phyloP scores from a whole-genome alignment of 2,329 filamentous ascomycete species.

The Alternaria postmessia region DNA sequence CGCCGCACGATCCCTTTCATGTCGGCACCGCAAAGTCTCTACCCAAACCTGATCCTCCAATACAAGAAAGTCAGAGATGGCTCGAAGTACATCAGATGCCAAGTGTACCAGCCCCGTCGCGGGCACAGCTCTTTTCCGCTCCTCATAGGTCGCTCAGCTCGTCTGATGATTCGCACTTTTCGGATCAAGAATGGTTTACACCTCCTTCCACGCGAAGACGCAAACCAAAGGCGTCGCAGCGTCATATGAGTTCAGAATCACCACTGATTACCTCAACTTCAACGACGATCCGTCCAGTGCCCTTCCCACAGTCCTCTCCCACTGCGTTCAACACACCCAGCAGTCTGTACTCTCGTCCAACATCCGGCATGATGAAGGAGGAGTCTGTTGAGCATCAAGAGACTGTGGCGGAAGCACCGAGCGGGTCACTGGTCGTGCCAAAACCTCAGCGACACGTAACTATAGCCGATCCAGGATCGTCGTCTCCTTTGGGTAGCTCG shows the following conservation, averaged over 20 bases:
- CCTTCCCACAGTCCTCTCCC: background rate
- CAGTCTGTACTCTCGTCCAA: background rate
- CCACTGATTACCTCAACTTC: background rate
- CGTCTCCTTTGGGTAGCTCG: background rate
- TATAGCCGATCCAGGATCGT: background rate
- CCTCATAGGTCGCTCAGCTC: slow-evolving; percentile 6
- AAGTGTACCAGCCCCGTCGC: background rate
- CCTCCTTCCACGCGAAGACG: slow-evolving; percentile 20
- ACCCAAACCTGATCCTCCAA: background rate
- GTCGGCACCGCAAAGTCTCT: background rate
- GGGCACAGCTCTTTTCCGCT: background rate
- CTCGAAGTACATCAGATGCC: slow-evolving; percentile 3
- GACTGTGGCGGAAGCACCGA: background rate
- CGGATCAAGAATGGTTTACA: slow-evolving; percentile 25
- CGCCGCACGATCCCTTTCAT: background rate
- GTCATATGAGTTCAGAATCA: background rate
- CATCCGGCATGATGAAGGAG: background rate
- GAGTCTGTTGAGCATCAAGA: background rate
- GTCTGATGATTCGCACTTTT: slow-evolving; percentile 5
- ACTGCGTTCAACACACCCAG: background rate
- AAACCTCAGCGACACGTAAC: background rate
- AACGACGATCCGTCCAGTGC: background rate
- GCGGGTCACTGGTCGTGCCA: background rate
- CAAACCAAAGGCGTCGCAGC: slow-evolving; percentile 2
- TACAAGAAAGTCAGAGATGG: slow-evolving; percentile 11